Percentiles rank a stretch among this genome's conserved stretches.
These are phyloP conservation scores for Phytophthora melonis DNA, from an alignment of 352 stramenopile species.

Conservation along the genomic window DNA sequence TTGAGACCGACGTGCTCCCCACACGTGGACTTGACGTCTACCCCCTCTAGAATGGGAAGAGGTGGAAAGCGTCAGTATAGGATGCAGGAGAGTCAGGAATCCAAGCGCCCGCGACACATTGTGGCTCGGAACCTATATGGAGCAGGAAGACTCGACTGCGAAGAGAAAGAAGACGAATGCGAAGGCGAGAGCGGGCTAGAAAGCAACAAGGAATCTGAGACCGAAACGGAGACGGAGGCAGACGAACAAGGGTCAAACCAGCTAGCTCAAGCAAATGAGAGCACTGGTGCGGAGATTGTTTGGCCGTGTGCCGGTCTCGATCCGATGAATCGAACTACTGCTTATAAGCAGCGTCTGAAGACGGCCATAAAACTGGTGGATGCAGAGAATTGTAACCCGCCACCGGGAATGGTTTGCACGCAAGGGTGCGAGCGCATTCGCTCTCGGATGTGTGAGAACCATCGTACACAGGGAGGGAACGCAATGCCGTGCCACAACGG, in stretches of 20 bases:
- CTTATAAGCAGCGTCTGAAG: conserved; percentile 59
- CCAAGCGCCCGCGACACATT: conserved; percentile 22
- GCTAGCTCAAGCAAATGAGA: neutral
- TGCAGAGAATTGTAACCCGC: conserved; percentile 64
- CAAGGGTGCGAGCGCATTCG: conserved; percentile 58
- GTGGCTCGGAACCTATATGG: conserved; percentile 38
- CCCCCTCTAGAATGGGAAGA: conserved; percentile 25
- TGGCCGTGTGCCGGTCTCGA: conserved; percentile 27
- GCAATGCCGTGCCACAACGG: conserved; percentile 57
- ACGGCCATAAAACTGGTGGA: conserved; percentile 67
- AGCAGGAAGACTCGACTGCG: conserved; percentile 21
- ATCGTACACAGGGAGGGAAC: conserved; percentile 30
- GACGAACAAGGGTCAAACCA: conserved; percentile 21
- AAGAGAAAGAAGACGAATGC: conserved; percentile 9
- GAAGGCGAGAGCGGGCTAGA: conserved; percentile 9
- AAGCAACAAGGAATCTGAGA: conserved; percentile 16
- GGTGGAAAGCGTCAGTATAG: conserved; percentile 32
- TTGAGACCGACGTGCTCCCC: conserved; percentile 31
- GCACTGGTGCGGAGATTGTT: conserved; percentile 1
- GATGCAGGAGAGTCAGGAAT: conserved; percentile 5
- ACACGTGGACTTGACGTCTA: conserved; percentile 28
- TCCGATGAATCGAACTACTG: conserved; percentile 4
- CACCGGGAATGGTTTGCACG: conserved; percentile 49
- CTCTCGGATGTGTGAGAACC: conserved; percentile 62
- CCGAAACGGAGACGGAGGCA: conserved; percentile 46